Conservation (phyloP, 768 basidiomycete genomes). For the Podaxis sp. region DNA sequence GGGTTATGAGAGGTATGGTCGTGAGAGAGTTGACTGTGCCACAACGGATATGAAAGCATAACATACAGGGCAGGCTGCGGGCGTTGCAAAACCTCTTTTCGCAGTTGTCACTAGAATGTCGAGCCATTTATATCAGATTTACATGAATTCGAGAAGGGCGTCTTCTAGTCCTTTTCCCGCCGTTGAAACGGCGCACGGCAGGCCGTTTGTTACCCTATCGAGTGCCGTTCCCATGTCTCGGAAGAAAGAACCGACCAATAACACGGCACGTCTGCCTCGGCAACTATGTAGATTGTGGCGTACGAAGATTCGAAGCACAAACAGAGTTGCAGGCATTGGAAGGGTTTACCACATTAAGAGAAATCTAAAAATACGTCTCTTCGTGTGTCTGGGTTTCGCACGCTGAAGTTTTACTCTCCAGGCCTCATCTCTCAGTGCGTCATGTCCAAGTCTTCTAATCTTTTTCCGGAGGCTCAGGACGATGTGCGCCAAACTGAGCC, state of each 20-base stretch:
- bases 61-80: not conserved
- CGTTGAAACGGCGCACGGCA: not conserved
- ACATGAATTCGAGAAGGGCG: not conserved
- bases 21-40: not conserved
- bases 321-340: not conserved
- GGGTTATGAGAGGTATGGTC: too few relatives aligned
- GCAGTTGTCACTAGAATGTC: not conserved
- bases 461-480: not conserved
- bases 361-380: not conserved
- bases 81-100: not conserved
- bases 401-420: not conserved
- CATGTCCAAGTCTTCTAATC: conserved; percentile 12
- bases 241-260: not conserved
- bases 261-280: not conserved
- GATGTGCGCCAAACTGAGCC: not conserved
- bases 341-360: not conserved
- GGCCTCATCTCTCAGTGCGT: conserved; percentile 8
- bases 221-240: not conserved
- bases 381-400: not conserved
- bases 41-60: not conserved
- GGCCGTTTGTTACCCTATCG: not conserved
- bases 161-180: not conserved
- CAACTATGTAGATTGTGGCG: not conserved
- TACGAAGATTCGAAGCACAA: not conserved
- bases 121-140: not conserved